Conservation (phyloP, 1,284 basidiomycete genomes). For the Xanthoconium separans region DNA sequence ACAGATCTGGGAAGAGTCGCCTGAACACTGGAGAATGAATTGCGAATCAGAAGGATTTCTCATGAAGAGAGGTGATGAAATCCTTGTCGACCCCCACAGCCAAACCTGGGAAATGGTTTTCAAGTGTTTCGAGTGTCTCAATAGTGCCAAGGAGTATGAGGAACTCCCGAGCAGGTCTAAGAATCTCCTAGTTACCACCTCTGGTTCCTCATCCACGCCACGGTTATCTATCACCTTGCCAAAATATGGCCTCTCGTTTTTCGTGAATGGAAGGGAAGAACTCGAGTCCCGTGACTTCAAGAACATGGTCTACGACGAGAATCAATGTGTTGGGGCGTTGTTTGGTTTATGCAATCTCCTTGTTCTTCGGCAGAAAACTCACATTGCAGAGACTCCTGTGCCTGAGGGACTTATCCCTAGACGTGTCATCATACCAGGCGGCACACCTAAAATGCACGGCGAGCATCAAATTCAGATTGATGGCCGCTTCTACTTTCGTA, state of each 20-base stretch:
- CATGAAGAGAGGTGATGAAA: constrained; percentile 2
- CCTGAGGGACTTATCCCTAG: constrained; percentile 12
- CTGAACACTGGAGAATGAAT: too few species aligned
- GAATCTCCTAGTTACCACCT: neutral
- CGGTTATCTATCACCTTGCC: constrained; percentile 40
- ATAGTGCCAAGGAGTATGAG: neutral
- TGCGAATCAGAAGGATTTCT: too few species aligned
- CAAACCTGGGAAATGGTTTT: constrained; percentile 6
- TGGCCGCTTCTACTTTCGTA: neutral
- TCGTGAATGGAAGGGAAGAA: too few species aligned
- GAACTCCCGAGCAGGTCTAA: constrained; percentile 5
- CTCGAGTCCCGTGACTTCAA: too few species aligned
- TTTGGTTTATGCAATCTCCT: constrained; percentile 36
- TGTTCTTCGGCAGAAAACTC: constrained; percentile 31
- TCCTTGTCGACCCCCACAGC: constrained; percentile 8
- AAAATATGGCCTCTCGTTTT: too few species aligned
- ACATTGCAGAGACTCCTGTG: neutral
- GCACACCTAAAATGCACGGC: neutral
- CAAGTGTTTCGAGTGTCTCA: neutral
- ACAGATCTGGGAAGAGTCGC: too few species aligned
- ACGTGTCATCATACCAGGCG: constrained; percentile 39
- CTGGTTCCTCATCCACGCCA: constrained; percentile 5
- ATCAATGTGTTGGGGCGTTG: constrained; percentile 4
- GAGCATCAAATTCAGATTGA: neutral
- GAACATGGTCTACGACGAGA: too few species aligned